Evolutionary conservation across 2,329 filamentous ascomycete species (phyloP).

Genomic region (Aspergillus neoniger): DNA sequence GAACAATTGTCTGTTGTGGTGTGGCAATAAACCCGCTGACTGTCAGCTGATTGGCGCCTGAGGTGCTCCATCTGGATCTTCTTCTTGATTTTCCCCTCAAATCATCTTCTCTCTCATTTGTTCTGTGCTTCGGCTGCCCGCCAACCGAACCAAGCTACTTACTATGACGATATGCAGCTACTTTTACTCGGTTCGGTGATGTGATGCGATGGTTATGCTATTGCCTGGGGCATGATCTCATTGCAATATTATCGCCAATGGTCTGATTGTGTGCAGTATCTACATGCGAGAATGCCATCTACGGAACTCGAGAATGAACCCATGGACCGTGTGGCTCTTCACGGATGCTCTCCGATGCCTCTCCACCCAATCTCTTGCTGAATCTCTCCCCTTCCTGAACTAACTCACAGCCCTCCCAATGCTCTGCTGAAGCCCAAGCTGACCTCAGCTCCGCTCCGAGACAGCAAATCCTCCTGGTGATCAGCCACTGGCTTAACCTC

Average conservation of each 20-base stretch:
- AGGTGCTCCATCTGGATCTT: neutral
- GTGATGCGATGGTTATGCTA: neutral
- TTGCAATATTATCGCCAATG: neutral
- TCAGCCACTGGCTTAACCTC: conserved; percentile 4
- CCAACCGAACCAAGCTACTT: neutral
- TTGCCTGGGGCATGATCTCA: neutral
- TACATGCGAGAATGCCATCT: too few relatives aligned
- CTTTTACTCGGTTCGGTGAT: neutral
- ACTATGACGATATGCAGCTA: neutral
- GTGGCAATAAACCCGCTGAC: neutral
- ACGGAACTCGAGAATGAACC: neutral
- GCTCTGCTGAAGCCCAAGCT: neutral
- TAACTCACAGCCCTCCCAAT: neutral
- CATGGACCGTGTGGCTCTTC: neutral
- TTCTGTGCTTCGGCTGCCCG: neutral
- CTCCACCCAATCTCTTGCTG: neutral
- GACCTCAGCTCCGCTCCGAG: neutral
- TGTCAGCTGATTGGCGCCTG: neutral
- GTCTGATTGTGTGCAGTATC: too few relatives aligned
- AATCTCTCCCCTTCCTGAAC: neutral
- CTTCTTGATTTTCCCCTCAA: neutral
- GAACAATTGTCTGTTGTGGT: neutral
- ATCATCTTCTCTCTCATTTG: neutral
- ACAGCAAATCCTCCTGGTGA: neutral
- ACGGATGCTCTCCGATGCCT: neutral